Conservation (phyloP, 2,329 filamentous ascomycete species). For the Aspergillus sp. region DNA sequence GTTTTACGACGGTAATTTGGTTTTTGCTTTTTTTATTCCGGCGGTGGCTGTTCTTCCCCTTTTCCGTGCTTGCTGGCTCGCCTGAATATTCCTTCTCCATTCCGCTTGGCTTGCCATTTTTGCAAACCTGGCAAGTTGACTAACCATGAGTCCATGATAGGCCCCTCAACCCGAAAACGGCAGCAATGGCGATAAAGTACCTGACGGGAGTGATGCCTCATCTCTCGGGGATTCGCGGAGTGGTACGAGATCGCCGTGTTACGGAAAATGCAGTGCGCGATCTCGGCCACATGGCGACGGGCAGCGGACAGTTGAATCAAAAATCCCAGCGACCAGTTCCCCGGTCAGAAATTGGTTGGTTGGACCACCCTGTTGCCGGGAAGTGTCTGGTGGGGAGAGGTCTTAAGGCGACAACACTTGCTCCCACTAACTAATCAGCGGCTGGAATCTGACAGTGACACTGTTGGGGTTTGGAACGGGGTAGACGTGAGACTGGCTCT, state of each 20-base stretch:
- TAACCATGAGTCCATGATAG: slow-evolving; percentile 3
- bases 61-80: neutral
- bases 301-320: slow-evolving; percentile 15
- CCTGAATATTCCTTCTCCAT: neutral
- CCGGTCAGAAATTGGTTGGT: neutral
- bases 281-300: slow-evolving; percentile 26
- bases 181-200: neutral
- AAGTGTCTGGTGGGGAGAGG: neutral
- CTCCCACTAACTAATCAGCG: slow-evolving; percentile 1
- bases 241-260: slow-evolving; percentile 20
- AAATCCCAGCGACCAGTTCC: neutral
- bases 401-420: neutral
- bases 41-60: neutral
- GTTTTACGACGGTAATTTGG: neutral
- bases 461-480: neutral
- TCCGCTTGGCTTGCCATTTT: neutral
- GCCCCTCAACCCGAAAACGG: neutral
- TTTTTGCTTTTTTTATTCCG: neutral
- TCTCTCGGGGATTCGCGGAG: slow-evolving; percentile 17
- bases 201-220: slow-evolving; percentile 8
- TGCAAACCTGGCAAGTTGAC: slow-evolving; percentile 3
- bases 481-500: neutral
- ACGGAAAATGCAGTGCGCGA: slow-evolving; percentile 16
- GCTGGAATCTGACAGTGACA: slow-evolving; percentile 3
- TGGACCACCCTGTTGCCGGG: neutral